Evolutionary conservation across 2,329 filamentous ascomycete species (phyloP).

Genomic region (Cytospora piceae): DNA sequence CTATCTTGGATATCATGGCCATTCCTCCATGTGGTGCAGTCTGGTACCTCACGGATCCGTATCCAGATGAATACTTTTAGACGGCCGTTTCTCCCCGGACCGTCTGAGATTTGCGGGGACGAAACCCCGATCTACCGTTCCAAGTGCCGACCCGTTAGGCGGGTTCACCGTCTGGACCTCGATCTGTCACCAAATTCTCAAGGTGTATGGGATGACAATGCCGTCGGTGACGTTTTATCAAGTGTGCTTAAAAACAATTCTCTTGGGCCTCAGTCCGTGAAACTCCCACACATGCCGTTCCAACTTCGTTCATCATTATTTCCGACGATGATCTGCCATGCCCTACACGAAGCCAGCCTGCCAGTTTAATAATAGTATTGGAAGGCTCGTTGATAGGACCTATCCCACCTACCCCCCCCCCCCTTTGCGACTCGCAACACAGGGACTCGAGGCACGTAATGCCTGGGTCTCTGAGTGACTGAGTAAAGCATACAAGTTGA

Average conservation of each 20-base stretch:
- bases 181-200: conserved; percentile 7
- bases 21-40: not conserved
- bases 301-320: not conserved
- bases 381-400: not conserved
- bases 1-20: not conserved
- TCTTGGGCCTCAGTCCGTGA: conserved; percentile 5
- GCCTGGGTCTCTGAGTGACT: not conserved
- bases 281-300: conserved; percentile 14
- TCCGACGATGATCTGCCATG: conserved; percentile 15
- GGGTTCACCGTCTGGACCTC: conserved; percentile 5
- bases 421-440: not conserved
- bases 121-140: conserved; percentile 1
- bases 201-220: conserved; percentile 11
- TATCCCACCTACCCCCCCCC: not conserved
- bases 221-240: not conserved
- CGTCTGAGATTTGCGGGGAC: conserved; percentile 11
- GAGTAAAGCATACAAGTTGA: not conserved
- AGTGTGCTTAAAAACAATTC: not conserved
- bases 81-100: not conserved
- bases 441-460: not conserved
- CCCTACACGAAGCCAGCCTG: conserved; percentile 7
- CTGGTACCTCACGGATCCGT: too few species aligned
- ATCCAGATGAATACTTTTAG: too few species aligned
- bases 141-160: conserved; percentile 21
- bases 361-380: conserved; percentile 4